phyloP scores from a whole-genome alignment of 164 flowering plant species.

The Euptelea pleiosperma region DNA sequence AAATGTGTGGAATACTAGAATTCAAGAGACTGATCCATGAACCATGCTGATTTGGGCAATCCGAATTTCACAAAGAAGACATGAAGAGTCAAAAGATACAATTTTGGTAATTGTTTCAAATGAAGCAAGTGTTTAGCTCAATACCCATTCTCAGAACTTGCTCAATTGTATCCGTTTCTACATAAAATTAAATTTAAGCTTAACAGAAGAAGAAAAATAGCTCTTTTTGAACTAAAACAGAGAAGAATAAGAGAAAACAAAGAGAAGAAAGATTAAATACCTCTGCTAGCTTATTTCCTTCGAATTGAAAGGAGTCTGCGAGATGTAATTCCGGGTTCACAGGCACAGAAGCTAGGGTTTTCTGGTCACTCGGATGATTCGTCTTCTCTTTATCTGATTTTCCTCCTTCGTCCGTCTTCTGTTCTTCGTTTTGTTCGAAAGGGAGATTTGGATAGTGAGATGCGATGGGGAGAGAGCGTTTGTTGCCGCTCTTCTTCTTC shows the following conservation, averaged over 20 bases:
- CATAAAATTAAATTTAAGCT: neutral
- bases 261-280: constrained; percentile 16
- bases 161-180: neutral
- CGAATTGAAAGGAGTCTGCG: constrained; percentile 39
- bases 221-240: neutral
- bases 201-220: neutral
- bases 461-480: constrained; percentile 25
- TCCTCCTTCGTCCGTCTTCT: neutral
- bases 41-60: no score
- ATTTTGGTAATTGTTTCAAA: neutral
- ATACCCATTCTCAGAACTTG: neutral
- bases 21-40: no score
- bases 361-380: neutral
- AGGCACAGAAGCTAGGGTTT: constrained; percentile 12
- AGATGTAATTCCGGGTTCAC: constrained; percentile 20
- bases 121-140: no score
- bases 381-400: neutral
- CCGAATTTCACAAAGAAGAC: no score
- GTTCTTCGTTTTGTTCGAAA: constrained; percentile 25
- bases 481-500: constrained; percentile 40
- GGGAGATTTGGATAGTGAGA: constrained; percentile 39
- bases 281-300: constrained; percentile 62
- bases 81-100: no score
- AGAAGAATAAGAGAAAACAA: neutral
- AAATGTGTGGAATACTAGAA: no score